phyloP scores from a whole-genome alignment of 2,329 filamentous ascomycete species.

The Nothophoma quercina region DNA sequence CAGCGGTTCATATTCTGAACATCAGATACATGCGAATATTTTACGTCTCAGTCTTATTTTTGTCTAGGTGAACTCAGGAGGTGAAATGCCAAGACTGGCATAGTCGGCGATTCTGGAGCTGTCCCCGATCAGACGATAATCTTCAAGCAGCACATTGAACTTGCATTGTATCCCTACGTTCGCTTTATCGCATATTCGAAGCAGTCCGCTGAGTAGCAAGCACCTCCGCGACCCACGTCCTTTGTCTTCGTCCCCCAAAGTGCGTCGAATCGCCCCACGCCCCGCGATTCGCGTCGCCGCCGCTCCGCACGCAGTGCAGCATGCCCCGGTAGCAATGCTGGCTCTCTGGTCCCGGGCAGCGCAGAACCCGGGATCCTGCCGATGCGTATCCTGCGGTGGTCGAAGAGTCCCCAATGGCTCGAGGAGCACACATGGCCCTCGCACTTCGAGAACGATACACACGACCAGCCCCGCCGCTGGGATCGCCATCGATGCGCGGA shows the following conservation, averaged over 20 bases:
- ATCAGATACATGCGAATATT: too few relatives aligned
- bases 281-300: slow-evolving; percentile 28
- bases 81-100: slow-evolving; percentile 12
- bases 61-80: too few relatives aligned
- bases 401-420: slow-evolving; percentile 60
- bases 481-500: slow-evolving; percentile 66
- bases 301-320: slow-evolving; percentile 30
- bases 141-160: background rate
- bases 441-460: slow-evolving; percentile 69
- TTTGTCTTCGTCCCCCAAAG: slow-evolving; percentile 8
- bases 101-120: slow-evolving; percentile 8
- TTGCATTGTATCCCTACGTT: background rate
- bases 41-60: too few relatives aligned
- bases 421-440: slow-evolving; percentile 60
- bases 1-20: too few relatives aligned
- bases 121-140: slow-evolving; percentile 17
- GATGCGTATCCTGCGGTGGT: slow-evolving; percentile 68
- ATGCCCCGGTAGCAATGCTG: slow-evolving; percentile 65
- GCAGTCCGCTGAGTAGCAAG: background rate
- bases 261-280: slow-evolving; percentile 26
- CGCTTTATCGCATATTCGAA: background rate
- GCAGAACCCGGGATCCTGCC: slow-evolving; percentile 67
- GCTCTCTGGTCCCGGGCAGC: slow-evolving; percentile 72
- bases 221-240: background rate
- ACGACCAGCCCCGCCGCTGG: slow-evolving; percentile 72